A percentile compares a stretch with the other conserved stretches of the same genome.
These are phyloP conservation scores for Fusarium veterinarium DNA, from an alignment of 2,329 filamentous ascomycete species.

Conservation along the genomic window DNA sequence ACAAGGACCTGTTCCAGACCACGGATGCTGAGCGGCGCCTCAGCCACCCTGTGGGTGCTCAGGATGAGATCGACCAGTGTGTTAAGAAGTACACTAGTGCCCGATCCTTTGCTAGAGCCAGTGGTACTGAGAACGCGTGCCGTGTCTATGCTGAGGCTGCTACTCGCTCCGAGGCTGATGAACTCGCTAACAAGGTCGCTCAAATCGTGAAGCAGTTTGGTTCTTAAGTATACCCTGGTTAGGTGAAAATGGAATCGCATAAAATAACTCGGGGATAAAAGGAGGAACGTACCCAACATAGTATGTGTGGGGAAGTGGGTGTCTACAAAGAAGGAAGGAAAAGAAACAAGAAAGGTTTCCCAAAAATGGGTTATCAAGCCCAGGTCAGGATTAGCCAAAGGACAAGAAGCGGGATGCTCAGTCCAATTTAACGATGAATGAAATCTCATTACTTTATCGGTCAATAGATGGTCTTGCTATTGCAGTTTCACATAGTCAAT, in stretches of 20 bases:
- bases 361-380: constrained; percentile 15
- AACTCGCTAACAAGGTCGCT: constrained; percentile 86
- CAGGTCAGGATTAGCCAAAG: constrained; percentile 13
- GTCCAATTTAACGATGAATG: constrained; percentile 34
- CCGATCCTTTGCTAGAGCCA: constrained; percentile 89
- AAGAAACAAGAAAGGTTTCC: constrained; percentile 12
- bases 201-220: constrained; percentile 74
- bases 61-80: constrained; percentile 85
- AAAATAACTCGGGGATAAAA: constrained; percentile 15
- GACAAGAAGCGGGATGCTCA: constrained; percentile 6
- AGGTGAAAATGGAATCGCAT: constrained; percentile 16
- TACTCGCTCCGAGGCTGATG: constrained; percentile 88
- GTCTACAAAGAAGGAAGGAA: not conserved
- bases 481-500: not conserved
- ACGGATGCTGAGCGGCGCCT: constrained; percentile 93
- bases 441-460: constrained; percentile 27
- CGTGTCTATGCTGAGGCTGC: constrained; percentile 96
- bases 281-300: not conserved
- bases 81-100: constrained; percentile 93
- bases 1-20: constrained; percentile 90
- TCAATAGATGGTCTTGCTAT: not conserved
- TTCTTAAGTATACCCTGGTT: constrained; percentile 40
- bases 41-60: constrained; percentile 80
- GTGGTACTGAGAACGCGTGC: constrained; percentile 95
- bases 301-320: not conserved